These are phyloP conservation scores for Nelumbo lutea DNA, from an alignment of 164 flowering plant species.

Conservation along the genomic window DNA sequence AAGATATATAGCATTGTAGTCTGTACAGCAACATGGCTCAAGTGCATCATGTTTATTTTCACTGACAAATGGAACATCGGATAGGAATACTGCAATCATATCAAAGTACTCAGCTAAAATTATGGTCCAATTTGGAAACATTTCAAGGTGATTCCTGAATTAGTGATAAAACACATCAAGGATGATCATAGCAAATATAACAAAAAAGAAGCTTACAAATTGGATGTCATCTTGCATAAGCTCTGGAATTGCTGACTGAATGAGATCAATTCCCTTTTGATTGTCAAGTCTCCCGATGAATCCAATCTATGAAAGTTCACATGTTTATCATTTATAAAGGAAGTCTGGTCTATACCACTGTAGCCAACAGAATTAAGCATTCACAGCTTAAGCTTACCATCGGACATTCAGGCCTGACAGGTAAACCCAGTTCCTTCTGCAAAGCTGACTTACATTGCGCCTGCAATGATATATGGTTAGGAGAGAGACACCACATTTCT, in stretches of 20 bases:
- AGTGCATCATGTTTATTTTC: no score
- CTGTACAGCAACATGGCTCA: no score
- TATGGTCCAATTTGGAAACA: neutral
- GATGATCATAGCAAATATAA: neutral
- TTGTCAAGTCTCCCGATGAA: constrained; percentile 95
- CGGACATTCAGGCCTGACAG: constrained; percentile 74
- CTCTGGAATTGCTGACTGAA: constrained; percentile 58
- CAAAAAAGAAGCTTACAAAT: constrained; percentile 51
- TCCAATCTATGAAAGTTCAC: constrained; percentile 54
- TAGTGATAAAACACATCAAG: neutral
- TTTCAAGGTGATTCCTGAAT: neutral
- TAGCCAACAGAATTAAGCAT: constrained; percentile 5
- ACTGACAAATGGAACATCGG: no score
- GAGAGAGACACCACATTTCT: neutral
- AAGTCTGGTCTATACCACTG: neutral
- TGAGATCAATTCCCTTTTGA: constrained; percentile 90
- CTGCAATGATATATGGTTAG: constrained; percentile 30
- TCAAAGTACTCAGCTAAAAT: no score
- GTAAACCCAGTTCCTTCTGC: constrained; percentile 83
- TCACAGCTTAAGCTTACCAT: constrained; percentile 58
- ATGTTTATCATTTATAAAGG: constrained; percentile 2
- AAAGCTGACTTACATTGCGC: constrained; percentile 72
- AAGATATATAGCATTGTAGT: no score
- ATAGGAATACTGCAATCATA: no score
- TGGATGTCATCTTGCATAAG: constrained; percentile 84